A percentile compares a stretch with the other conserved stretches of the same genome.
Evolutionary conservation across 2,329 filamentous ascomycete species (phyloP).

Genomic region (Dothideomycetes sp.): DNA sequence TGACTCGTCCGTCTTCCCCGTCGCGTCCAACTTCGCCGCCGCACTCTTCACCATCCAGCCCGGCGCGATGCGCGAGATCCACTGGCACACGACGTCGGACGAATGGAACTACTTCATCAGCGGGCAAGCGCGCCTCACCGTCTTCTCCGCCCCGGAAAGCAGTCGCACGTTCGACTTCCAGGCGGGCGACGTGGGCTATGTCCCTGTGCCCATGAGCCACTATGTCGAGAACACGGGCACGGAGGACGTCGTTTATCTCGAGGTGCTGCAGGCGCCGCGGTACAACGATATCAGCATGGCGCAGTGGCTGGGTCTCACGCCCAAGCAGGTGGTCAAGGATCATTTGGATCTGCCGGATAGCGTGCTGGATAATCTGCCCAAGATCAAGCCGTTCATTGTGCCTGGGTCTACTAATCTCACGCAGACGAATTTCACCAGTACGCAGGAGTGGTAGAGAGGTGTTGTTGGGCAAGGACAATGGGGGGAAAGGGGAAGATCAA

Average conservation of each 20-base stretch:
- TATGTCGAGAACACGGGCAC: conserved; percentile 52
- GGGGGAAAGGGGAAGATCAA: not conserved
- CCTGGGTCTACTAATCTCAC: conserved; percentile 26
- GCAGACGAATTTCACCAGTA: conserved; percentile 24
- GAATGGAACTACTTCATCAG: conserved; percentile 52
- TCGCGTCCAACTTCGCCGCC: conserved; percentile 43
- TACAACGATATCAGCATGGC: conserved; percentile 46
- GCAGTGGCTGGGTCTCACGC: conserved; percentile 46
- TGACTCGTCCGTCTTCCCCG: conserved; percentile 46
- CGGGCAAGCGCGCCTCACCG: conserved; percentile 45
- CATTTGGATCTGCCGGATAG: conserved; percentile 20
- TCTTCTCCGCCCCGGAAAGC: conserved; percentile 40
- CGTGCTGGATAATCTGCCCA: conserved; percentile 21
- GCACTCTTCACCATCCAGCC: conserved; percentile 48
- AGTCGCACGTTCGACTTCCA: conserved; percentile 49
- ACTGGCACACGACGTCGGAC: conserved; percentile 51
- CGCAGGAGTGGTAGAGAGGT: not conserved
- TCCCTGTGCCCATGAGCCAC: conserved; percentile 44
- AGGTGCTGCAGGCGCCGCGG: conserved; percentile 42
- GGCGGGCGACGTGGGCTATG: conserved; percentile 49
- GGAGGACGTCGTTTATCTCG: conserved; percentile 48
- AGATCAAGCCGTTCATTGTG: conserved; percentile 28
- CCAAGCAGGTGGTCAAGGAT: conserved; percentile 26
- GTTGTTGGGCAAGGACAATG: not conserved
- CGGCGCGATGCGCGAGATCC: conserved; percentile 54